A percentile compares a stretch with the other conserved stretches of the same genome.
Conservation (phyloP, 2,329 filamentous ascomycete species). For the Hawksworthiomyces lignivorus region DNA sequence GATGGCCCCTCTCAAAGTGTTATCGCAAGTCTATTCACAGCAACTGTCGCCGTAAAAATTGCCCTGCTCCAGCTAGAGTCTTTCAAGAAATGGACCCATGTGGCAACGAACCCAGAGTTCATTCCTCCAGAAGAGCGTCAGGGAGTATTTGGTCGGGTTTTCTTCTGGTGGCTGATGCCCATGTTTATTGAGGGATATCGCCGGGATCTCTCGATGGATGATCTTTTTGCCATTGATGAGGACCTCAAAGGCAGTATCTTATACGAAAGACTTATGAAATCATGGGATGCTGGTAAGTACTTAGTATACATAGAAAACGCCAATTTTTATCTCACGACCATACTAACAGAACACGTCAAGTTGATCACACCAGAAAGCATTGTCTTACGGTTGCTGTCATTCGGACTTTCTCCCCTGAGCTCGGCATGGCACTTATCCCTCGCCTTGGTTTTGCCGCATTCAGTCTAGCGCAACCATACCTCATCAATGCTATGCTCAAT, state of each 20-base stretch:
- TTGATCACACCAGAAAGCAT: conserved; percentile 7
- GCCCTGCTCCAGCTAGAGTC: conserved; percentile 37
- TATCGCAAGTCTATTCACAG: conserved; percentile 36
- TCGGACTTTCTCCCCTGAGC: conserved; percentile 6
- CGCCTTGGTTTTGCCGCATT: conserved; percentile 9
- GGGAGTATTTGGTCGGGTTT: conserved; percentile 35
- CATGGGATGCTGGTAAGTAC: conserved; percentile 10
- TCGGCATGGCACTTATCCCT: conserved; percentile 8
- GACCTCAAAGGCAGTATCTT: conserved; percentile 7
- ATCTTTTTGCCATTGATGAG: conserved; percentile 7
- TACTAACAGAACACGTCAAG: not conserved
- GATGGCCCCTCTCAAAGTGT: conserved; percentile 21
- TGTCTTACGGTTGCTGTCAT: conserved; percentile 8
- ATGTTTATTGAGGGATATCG: conserved; percentile 43
- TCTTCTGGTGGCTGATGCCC: conserved; percentile 47
- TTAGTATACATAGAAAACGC: no score
- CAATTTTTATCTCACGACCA: not conserved
- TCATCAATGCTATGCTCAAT: conserved; percentile 9
- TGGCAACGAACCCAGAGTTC: conserved; percentile 35
- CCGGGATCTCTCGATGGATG: conserved; percentile 29
- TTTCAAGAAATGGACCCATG: conserved; percentile 30
- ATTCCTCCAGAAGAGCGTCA: conserved; percentile 31
- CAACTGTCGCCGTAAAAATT: conserved; percentile 32
- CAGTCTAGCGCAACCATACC: conserved; percentile 11
- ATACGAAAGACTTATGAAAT: conserved; percentile 4